These are phyloP conservation scores for Rhododendron simsii DNA, from an alignment of 148 eudicot species.

Conservation along the genomic window DNA sequence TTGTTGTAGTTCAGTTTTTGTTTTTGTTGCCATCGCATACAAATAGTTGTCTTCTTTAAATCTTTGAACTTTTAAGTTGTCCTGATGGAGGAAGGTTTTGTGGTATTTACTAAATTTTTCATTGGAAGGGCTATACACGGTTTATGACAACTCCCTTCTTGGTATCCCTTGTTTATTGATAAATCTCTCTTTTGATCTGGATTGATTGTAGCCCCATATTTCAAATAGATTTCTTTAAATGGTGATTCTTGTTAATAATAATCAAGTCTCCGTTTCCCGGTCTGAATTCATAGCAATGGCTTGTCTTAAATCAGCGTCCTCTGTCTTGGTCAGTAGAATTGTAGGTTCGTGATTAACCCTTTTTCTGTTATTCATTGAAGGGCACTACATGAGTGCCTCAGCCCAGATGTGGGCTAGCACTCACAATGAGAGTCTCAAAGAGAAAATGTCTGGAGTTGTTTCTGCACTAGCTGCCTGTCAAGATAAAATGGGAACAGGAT, in stretches of 20 bases:
- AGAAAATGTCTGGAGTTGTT: slow-evolving; percentile 61
- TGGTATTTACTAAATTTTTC: neutral
- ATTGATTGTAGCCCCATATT: neutral
- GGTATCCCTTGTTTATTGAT: neutral
- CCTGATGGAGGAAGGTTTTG: neutral
- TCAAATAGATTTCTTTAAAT: neutral
- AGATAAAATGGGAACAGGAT: slow-evolving; percentile 74
- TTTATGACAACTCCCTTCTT: neutral
- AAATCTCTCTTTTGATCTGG: neutral
- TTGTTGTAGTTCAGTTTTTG: neutral
- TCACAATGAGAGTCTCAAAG: slow-evolving; percentile 54
- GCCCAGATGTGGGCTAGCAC: slow-evolving; percentile 99
- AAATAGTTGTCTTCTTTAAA: neutral
- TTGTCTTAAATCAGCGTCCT: neutral
- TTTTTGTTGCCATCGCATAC: neutral
- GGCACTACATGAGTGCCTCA: slow-evolving; percentile 92
- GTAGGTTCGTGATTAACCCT: neutral
- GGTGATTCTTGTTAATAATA: neutral
- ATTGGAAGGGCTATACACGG: neutral
- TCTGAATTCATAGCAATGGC: neutral
- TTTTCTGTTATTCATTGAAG: slow-evolving; percentile 35
- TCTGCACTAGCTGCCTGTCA: slow-evolving; percentile 72
- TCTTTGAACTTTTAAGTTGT: neutral
- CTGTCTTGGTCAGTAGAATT: neutral
- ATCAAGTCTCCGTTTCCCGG: neutral